Base-by-base conservation (phyloP, 2,329 filamentous ascomycete species). In the Fusarium tupiense region DNA sequence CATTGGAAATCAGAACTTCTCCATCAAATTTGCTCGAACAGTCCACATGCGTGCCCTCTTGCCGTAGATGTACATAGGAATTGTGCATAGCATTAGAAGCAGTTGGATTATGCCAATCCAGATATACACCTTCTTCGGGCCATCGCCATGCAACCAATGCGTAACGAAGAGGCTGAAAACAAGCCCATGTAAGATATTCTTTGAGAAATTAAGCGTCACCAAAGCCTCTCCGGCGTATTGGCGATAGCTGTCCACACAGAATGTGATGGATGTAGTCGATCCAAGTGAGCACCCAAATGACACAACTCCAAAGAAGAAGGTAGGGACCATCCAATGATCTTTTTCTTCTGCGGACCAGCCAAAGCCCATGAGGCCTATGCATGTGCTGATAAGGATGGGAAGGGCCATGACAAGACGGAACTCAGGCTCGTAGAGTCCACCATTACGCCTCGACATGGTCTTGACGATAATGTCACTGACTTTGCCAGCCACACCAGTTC, bases 1-100 rank as follows among this genome's bases (percentile, higher is more conserved):
- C 26, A 29, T 33, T 40, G 26, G 38, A 37, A 31, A 57, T 74
- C 75, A 85, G 62, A 85, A 92, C 79, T 91, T 93, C 88, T 97
- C 94, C 92, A 97, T 95, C 73, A 97, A 85, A 75, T 93, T 94
- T 87, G 88, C 93, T 72, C 93, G 86, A 17, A 95, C 94, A 2
- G 95, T 98, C 96, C 95, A 98, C 94, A 98, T 97, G 24, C 96
- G 88, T 22, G 92, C 91, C 64, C 95, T 86, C 87, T 98, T 98
- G 24, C 96, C 96, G 79, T 91, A 98, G 26, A 98, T 93, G 81
- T 96, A 98, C 93, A 98, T 94, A 2, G 96, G 96, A 63, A 98
- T 91, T 2, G 94, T 93, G 61, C 88, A 90, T 7, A 94, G 78
- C 81, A 97, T 86, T 63, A 92, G 89, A 19, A 90, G 89, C 40